These are phyloP conservation scores for Colletotrichum sp. DNA, from an alignment of 2,329 filamentous ascomycete genomes.

Conservation along the genomic window DNA sequence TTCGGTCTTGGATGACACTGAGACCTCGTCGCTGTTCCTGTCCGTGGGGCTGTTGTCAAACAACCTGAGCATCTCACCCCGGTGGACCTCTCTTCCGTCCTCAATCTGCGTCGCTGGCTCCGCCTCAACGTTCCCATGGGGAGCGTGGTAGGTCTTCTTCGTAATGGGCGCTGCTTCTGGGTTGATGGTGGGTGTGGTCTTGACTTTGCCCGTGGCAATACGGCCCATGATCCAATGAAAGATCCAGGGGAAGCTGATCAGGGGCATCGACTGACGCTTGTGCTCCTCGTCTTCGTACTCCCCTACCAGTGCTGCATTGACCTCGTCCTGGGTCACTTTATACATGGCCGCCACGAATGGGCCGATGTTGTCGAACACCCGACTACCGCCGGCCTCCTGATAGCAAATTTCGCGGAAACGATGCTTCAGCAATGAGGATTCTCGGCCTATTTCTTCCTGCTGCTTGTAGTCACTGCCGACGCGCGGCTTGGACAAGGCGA, in stretches of 20 bases:
- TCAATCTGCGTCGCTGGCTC: conserved; percentile 14
- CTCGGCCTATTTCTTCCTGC: conserved; percentile 78
- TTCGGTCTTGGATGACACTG: neutral
- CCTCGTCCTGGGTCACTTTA: conserved; percentile 75
- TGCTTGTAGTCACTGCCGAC: conserved; percentile 83
- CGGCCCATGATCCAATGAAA: conserved; percentile 75
- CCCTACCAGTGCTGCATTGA: conserved; percentile 62
- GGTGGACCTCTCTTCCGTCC: conserved; percentile 22
- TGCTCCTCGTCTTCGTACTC: conserved; percentile 31
- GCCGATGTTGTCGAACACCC: conserved; percentile 66
- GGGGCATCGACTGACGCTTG: conserved; percentile 62
- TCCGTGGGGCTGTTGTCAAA: conserved; percentile 11
- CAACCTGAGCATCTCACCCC: conserved; percentile 18
- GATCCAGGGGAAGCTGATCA: conserved; percentile 95
- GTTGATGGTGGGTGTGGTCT: neutral
- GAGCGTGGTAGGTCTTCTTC: neutral
- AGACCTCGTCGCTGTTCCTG: neutral
- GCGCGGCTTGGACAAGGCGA: conserved; percentile 76
- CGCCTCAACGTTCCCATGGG: neutral
- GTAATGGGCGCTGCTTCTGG: neutral
- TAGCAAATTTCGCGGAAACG: conserved; percentile 72
- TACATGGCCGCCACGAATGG: conserved; percentile 90
- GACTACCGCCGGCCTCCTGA: conserved; percentile 63
- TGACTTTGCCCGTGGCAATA: conserved; percentile 56
- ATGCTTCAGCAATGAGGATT: conserved; percentile 70